Base-by-base conservation (phyloP, 108 stramenopile genomes). In the Fistulifera solaris region DNA sequence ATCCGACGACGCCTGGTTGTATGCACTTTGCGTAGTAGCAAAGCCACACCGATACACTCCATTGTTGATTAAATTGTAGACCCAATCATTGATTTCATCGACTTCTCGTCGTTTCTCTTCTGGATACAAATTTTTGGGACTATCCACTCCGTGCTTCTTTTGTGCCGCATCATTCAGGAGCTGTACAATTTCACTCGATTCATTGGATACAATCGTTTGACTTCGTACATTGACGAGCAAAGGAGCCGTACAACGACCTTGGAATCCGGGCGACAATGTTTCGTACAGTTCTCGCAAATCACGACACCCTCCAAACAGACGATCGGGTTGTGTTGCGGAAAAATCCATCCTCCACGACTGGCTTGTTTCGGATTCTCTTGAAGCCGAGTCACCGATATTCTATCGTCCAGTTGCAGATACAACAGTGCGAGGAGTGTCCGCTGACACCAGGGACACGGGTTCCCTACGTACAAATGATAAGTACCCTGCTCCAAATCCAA, bases 381-480 rank as follows among this genome's bases (percentile, higher is more conserved):
- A 31, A 91, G 54, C 48, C 38, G 54, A 1, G 85, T 87, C 10
- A 80, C 57, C 6, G 85, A 78, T 27, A 85, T 55, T 18, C 72
- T 54, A 24, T 71, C 48, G 8, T 65, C 35, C 6, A 68, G 56
- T 15, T 86, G 53, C 26, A 53, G 72, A 49, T 75, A 63, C 14
- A 78, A 54, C 38, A 78, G 65, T 18, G 73, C 72, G 50, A 79
- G 71, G 35, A 42, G 62, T 5, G 73, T 63, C 39, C 89, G 63
- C 79, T 93, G 61, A 56, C 81, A 93, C 87, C 87, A 62, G 58
- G 96, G 94, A 70, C 96, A 95, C 8, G 92, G 87, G 68, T 94
- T 90, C 7, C 92, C 94, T 25, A 95, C 63, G 48, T 95, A 94
- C 14, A 97, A 41, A 64, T 91, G 89, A 76, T 97, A 97, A 24